Conservation (phyloP, 106 monocot species). For the Dendrobium catenatum region DNA sequence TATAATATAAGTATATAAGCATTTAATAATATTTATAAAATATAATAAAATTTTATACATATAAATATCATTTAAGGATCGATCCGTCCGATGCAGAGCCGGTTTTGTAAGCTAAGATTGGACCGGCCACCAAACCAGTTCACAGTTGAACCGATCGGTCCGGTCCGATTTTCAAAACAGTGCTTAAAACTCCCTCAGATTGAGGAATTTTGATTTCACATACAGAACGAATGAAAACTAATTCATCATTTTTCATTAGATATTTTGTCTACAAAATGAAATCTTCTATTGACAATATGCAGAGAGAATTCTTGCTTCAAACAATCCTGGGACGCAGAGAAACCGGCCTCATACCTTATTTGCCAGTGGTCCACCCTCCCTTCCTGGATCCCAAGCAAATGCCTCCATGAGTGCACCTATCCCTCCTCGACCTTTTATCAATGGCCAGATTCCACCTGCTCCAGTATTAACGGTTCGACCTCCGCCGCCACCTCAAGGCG, state of each 20-base stretch:
- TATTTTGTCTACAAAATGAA: too few species aligned
- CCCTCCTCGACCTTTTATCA: slow-evolving; percentile 51
- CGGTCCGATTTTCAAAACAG: too few species aligned
- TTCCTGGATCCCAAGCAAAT: slow-evolving; percentile 35
- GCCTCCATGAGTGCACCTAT: slow-evolving; percentile 13
- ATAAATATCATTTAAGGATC: too few species aligned
- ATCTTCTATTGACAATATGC: slow-evolving; percentile 10
- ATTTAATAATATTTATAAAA: too few species aligned
- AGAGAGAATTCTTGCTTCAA: slow-evolving; percentile 87
- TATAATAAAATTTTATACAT: not conserved
- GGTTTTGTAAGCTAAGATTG: too few species aligned
- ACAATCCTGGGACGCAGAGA: slow-evolving; percentile 65
- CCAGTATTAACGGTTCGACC: slow-evolving; percentile 38
- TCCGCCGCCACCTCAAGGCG: slow-evolving; percentile 32
- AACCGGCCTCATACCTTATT: slow-evolving; percentile 85
- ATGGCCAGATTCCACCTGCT: slow-evolving; percentile 32
- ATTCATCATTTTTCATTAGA: not conserved
- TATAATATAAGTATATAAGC: too few species aligned
- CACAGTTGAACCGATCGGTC: too few species aligned
- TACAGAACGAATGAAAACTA: not conserved
- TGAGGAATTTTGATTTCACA: not conserved
- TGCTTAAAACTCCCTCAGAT: not conserved
- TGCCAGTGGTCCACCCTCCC: slow-evolving; percentile 82
- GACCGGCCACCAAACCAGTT: too few species aligned
- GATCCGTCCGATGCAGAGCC: too few species aligned